Evolutionary conservation across 2,329 filamentous ascomycete species (phyloP).

Genomic region (Botrytis aclada): DNA sequence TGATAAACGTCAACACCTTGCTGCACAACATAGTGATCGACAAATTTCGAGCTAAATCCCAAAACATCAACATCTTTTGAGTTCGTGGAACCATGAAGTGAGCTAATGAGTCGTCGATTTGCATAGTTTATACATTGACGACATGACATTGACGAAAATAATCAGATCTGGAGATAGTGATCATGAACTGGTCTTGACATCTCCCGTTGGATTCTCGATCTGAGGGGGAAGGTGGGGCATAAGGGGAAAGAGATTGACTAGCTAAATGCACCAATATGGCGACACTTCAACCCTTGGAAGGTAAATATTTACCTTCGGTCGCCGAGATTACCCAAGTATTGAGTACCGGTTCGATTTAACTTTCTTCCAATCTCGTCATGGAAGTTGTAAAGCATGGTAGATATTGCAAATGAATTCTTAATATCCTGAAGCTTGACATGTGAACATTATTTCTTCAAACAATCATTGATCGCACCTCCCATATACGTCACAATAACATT

Average conservation of each 20-base stretch:
- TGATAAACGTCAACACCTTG: not conserved
- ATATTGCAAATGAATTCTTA: not conserved
- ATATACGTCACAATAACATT: conserved; percentile 37
- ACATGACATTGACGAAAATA: not conserved
- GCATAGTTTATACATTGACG: not conserved
- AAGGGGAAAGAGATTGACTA: not conserved
- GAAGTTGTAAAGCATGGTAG: not conserved
- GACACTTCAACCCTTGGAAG: not conserved
- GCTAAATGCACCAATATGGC: not conserved
- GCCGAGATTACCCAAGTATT: not conserved
- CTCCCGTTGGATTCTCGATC: not conserved
- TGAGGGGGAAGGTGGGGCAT: not conserved
- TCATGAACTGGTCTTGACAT: not conserved
- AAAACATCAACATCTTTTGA: not conserved
- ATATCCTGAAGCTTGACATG: not conserved
- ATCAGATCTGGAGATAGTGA: not conserved
- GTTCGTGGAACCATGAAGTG: not conserved
- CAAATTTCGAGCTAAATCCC: not conserved
- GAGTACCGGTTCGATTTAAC: not conserved
- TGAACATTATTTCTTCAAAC: conserved; percentile 20
- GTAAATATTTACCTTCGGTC: not conserved
- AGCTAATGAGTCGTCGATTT: not conserved
- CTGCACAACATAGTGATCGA: not conserved
- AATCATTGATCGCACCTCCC: conserved; percentile 32
- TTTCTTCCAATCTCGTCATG: not conserved